Evolutionary conservation across 2,329 filamentous ascomycete genomes (phyloP).

Genomic region (Aquanectria penicillioides): DNA sequence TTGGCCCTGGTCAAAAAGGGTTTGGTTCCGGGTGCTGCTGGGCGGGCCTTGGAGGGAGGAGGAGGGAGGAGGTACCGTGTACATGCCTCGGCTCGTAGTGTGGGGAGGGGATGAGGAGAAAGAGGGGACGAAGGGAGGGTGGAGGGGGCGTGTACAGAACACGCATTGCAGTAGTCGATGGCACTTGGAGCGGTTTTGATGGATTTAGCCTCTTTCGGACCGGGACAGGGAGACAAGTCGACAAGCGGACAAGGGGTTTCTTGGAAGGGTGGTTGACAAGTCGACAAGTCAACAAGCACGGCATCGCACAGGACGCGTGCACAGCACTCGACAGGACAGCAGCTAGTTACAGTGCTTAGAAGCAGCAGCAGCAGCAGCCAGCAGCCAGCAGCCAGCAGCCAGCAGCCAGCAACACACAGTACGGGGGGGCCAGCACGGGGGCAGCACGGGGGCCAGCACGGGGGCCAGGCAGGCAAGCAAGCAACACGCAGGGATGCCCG

Average conservation of each 20-base stretch:
- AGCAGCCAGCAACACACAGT: no score
- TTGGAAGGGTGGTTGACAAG: no score
- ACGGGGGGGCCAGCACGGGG: not conserved
- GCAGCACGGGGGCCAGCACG: not conserved
- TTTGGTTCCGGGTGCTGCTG: not conserved
- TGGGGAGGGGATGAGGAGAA: constrained; percentile 13
- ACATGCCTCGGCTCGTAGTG: constrained; percentile 11
- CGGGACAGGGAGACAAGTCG: constrained; percentile 27
- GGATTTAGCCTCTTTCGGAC: constrained; percentile 33
- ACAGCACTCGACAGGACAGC: no score
- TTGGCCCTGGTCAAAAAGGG: constrained; percentile 3
- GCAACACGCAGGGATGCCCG: constrained; percentile 8
- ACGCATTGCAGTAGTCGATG: constrained; percentile 13
- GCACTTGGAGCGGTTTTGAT: constrained; percentile 27
- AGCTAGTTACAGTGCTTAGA: no score
- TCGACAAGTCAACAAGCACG: no score
- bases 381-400: no score
- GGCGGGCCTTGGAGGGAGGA: not conserved
- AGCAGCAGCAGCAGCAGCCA: no score
- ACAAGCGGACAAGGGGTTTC: no score
- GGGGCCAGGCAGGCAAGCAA: not conserved
- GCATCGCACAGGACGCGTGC: no score
- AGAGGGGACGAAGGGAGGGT: not conserved
- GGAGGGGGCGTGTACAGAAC: constrained; percentile 1
- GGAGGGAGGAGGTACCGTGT: not conserved